These are phyloP conservation scores for Boletus bicolor DNA, from an alignment of 768 basidiomycete genomes.

Conservation along the genomic window DNA sequence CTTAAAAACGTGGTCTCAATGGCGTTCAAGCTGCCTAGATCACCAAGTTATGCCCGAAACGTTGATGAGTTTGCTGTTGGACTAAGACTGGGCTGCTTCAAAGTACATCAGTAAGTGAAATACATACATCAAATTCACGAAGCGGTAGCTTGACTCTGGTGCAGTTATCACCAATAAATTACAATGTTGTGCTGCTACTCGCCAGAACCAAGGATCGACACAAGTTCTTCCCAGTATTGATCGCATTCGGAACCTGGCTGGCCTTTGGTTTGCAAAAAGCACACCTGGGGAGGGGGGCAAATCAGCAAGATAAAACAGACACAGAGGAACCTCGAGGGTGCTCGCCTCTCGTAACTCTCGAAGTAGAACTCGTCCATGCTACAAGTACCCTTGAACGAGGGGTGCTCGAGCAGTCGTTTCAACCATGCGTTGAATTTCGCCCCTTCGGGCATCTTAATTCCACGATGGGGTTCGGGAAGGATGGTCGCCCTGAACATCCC, in stretches of 20 bases:
- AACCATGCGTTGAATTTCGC: constrained; percentile 52
- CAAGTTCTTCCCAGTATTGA: constrained; percentile 46
- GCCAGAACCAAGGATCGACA: constrained; percentile 41
- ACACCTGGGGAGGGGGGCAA: constrained; percentile 43
- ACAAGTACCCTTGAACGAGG: constrained; percentile 63
- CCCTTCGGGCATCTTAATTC: constrained; percentile 53
- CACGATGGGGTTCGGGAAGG: constrained; percentile 65
- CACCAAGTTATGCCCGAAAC: too few species aligned
- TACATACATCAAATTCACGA: not conserved
- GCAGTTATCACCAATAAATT: not conserved
- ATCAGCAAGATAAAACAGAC: not conserved
- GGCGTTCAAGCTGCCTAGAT: too few species aligned
- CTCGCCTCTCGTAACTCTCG: constrained; percentile 68
- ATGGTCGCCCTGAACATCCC: constrained; percentile 67
- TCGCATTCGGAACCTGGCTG: too few species aligned
- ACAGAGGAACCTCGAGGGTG: not conserved
- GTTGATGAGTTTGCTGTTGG: too few species aligned
- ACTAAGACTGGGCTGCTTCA: not conserved
- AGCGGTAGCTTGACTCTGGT: not conserved
- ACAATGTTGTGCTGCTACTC: not conserved
- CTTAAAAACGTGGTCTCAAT: too few species aligned
- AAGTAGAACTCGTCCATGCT: constrained; percentile 65
- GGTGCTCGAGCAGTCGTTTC: constrained; percentile 52
- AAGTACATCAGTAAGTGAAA: not conserved
- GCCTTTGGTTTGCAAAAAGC: constrained; percentile 60